These are phyloP conservation scores for Dendrostoma leiphaemia DNA, from an alignment of 2,329 filamentous ascomycete genomes.

Conservation along the genomic window DNA sequence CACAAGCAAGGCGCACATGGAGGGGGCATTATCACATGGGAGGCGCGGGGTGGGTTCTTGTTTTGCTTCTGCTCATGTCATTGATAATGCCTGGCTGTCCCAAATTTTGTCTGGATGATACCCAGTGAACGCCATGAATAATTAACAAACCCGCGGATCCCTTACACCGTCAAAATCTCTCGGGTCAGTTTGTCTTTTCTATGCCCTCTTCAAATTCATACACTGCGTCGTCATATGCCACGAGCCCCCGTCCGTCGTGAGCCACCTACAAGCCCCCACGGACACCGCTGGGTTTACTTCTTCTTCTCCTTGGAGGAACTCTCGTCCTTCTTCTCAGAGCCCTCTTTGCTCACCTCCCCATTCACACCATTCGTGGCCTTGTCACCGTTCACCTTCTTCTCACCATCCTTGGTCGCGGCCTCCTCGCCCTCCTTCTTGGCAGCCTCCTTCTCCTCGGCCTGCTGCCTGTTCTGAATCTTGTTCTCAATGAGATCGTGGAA, in stretches of 20 bases:
- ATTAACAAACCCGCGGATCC: slow-evolving; percentile 23
- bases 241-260: background rate
- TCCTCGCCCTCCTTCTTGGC: slow-evolving; percentile 76
- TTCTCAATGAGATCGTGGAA: slow-evolving; percentile 99
- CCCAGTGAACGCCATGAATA: slow-evolving; percentile 19
- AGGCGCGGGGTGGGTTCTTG: background rate
- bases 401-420: slow-evolving; percentile 53
- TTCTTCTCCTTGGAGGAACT: slow-evolving; percentile 29
- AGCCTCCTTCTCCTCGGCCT: slow-evolving; percentile 90
- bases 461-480: slow-evolving; percentile 98
- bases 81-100: slow-evolving; percentile 10
- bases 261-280: background rate
- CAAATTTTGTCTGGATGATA: slow-evolving; percentile 16
- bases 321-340: slow-evolving; percentile 34
- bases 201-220: slow-evolving; percentile 24
- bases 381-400: slow-evolving; percentile 51
- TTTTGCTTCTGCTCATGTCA: slow-evolving; percentile 15
- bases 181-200: slow-evolving; percentile 17
- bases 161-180: background rate
- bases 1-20: background rate
- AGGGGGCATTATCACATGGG: background rate
- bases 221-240: slow-evolving; percentile 17
- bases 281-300: background rate
- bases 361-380: slow-evolving; percentile 39
- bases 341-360: slow-evolving; percentile 49